Base-by-base conservation (phyloP, 257 asterid genomes). In the Ilex aquifolium region DNA sequence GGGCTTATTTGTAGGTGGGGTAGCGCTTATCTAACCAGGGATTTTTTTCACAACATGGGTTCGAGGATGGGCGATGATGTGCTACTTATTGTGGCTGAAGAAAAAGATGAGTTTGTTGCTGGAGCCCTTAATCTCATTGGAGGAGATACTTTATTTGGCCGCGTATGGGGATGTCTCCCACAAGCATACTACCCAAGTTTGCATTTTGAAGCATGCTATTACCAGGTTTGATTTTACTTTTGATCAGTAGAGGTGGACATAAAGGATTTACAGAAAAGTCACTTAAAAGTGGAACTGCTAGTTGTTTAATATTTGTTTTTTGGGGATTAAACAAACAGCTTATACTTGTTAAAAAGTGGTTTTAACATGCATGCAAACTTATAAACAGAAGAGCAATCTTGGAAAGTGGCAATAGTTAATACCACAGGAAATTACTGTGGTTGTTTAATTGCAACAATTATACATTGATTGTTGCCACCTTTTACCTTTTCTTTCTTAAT, bases 81-180 rank as follows among this genome's bases (percentile, higher is more conserved):
- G 64, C 80, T 92, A 63, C 97, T 92, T 67, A 67, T 92, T 40
- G 76, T 88, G 57, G 99, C 97, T 9, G 88, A 92, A 85, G 91
- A 89, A 73, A 94, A 80, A 59, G 95, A 76, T 40, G 84, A 92
- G 66, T 71, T 79, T 51, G 91, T 92, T 13, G 99, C 95, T 56
- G 97, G 91, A 36, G 99, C 99, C 51, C 91, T 92, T 63, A 89
- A 92, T 80, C 82, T 92, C 54, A 87, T 92, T 52, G 99, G 99
- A 44, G 99, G 96, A 32, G 90, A 87, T 67, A 80, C 97, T 14
- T 73, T 92, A 61, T 89, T 85, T 17, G 99, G 99, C 32, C 95
- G 97, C 70, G 67, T 92, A 77, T 92, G 99, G 99, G 99, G 99
- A 64, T 92, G 97, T 77, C 94, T 76, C 74, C 97, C 99, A 32